phyloP scores from a whole-genome alignment of 768 basidiomycete genomes.

The Tremella yokohamensis region DNA sequence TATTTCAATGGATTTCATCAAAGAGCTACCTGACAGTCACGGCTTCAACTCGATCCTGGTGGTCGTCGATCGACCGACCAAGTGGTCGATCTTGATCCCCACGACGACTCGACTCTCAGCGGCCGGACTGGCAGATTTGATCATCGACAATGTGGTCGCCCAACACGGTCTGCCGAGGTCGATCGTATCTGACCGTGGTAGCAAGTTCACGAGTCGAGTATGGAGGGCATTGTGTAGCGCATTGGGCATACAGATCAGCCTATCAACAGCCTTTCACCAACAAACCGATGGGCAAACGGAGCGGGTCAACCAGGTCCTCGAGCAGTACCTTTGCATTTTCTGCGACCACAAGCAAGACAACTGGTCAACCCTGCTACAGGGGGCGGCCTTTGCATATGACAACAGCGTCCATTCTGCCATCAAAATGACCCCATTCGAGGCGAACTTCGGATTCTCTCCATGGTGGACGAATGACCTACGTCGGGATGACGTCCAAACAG shows the following conservation, averaged over 20 bases:
- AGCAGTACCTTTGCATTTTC: slow-evolving; percentile 9
- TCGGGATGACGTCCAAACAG: neutral
- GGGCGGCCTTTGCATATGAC: slow-evolving; percentile 26
- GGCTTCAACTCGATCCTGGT: slow-evolving; percentile 52
- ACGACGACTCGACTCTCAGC: slow-evolving; percentile 43
- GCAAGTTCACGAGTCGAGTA: slow-evolving; percentile 53
- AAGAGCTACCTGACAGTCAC: slow-evolving; percentile 18
- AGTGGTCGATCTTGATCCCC: slow-evolving; percentile 54
- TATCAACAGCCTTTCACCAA: slow-evolving; percentile 55
- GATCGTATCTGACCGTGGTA: slow-evolving; percentile 55
- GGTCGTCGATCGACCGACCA: slow-evolving; percentile 52
- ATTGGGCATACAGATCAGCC: slow-evolving; percentile 43
- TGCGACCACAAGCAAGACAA: slow-evolving; percentile 46
- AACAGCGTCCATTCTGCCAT: slow-evolving; percentile 12
- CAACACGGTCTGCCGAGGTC: slow-evolving; percentile 49
- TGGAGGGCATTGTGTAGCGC: slow-evolving; percentile 52
- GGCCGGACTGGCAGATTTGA: slow-evolving; percentile 30
- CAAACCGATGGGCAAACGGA: slow-evolving; percentile 55
- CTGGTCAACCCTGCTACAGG: slow-evolving; percentile 49
- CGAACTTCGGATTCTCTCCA: slow-evolving; percentile 8
- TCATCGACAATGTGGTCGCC: slow-evolving; percentile 5
- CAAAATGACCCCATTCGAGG: slow-evolving; percentile 13
- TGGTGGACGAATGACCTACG: neutral
- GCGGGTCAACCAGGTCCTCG: slow-evolving; percentile 34
- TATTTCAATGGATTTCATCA: slow-evolving; percentile 48